Evolutionary conservation across 148 eudicot species (phyloP).

Genomic region (Camellia japonica): DNA sequence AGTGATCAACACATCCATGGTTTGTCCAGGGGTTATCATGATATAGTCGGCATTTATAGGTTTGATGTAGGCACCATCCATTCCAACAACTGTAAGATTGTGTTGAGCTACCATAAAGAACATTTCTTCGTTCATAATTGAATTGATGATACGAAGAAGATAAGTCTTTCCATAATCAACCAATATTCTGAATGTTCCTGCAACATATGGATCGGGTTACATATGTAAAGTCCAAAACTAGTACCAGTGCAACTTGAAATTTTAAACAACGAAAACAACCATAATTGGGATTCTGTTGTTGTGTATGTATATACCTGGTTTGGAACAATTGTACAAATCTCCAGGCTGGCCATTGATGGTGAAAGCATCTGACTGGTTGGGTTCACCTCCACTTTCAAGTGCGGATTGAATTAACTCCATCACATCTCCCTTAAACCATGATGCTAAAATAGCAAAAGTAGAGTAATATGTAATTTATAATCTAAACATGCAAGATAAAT

Average conservation of each 20-base stretch:
- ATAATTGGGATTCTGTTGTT: no score
- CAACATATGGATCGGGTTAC: not conserved
- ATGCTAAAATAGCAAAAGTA: not conserved
- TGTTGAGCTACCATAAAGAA: constrained; percentile 23
- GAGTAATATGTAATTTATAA: no score
- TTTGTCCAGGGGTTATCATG: constrained; percentile 26
- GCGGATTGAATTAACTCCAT: constrained; percentile 13
- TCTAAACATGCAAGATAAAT: no score
- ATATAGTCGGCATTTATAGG: constrained; percentile 17
- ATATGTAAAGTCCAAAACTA: no score
- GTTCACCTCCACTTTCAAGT: constrained; percentile 13
- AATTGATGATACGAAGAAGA: constrained; percentile 4
- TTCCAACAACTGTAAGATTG: constrained; percentile 10
- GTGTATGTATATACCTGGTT: not conserved
- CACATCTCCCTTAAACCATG: constrained; percentile 23
- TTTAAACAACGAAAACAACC: not conserved
- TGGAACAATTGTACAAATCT: constrained; percentile 19
- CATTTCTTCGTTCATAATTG: constrained; percentile 19
- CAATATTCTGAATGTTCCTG: not conserved
- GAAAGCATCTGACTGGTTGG: constrained; percentile 17
- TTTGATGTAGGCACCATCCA: constrained; percentile 20
- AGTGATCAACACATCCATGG: constrained; percentile 18
- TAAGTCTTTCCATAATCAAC: not conserved
- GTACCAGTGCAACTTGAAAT: not conserved
- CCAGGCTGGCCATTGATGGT: constrained; percentile 34